These are phyloP conservation scores for Chaetomiaceae sp. DNA, from an alignment of 2,329 filamentous ascomycete species.

Conservation along the genomic window DNA sequence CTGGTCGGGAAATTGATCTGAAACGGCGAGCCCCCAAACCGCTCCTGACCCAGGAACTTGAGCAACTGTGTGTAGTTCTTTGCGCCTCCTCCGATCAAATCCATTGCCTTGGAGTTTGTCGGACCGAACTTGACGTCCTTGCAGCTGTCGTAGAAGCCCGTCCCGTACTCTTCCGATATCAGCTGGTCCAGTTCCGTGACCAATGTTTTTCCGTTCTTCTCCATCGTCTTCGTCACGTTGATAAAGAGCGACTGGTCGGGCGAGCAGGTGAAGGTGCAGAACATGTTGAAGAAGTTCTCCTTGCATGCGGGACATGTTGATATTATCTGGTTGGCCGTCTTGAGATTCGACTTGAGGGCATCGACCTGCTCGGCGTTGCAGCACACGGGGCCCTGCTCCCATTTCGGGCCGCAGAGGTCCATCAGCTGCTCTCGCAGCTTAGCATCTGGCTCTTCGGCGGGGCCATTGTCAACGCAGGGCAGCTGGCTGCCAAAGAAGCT, in stretches of 20 bases:
- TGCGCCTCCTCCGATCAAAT: conserved; percentile 91
- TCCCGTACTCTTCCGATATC: conserved; percentile 76
- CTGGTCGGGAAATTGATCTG: conserved; percentile 86
- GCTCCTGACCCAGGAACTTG: conserved; percentile 90
- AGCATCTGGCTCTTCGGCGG: conserved; percentile 69
- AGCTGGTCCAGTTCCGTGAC: conserved; percentile 90
- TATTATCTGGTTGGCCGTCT: conserved; percentile 83
- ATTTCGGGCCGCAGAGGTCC: conserved; percentile 80
- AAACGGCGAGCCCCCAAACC: conserved; percentile 86
- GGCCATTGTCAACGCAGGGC: conserved; percentile 87
- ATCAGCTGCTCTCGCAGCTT: conserved; percentile 73
- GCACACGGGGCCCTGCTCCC: conserved; percentile 79
- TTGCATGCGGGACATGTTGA: conserved; percentile 94
- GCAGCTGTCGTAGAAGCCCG: conserved; percentile 92
- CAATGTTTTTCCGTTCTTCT: conserved; percentile 55
- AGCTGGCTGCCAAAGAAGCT: conserved; percentile 84
- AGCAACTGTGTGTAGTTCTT: conserved; percentile 84
- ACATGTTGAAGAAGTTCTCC: conserved; percentile 96
- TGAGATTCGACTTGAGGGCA: conserved; percentile 75
- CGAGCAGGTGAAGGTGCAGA: conserved; percentile 97
- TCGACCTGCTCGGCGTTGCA: conserved; percentile 80
- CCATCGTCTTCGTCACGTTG: conserved; percentile 75
- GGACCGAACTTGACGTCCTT: conserved; percentile 98
- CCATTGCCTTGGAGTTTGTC: conserved; percentile 89
- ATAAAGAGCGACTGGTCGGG: conserved; percentile 94